Evolutionary conservation across 805 yeast species (phyloP), one percentile per base, ranked within the genome.

Genomic region (Candida caryicola): DNA sequence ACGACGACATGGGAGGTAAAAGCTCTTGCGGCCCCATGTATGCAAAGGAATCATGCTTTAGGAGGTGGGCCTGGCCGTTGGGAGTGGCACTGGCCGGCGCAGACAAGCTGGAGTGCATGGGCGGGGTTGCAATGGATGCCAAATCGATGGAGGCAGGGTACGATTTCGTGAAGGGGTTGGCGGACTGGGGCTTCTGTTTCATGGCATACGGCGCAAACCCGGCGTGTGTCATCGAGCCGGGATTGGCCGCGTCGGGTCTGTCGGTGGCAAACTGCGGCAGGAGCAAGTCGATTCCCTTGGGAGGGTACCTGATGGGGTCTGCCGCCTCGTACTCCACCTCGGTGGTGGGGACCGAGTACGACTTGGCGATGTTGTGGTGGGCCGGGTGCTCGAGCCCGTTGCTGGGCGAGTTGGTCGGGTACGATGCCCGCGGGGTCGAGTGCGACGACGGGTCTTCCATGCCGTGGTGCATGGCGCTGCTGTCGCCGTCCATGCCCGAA

Each of bases 121-220:
- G 56, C 34, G 55, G 41, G 14, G 55, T 45, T n/a, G 80, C 76
- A 40, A 76, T 74, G 19, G 76, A 68, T n/a, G 80, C 73, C 36
- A 79, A 59, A 50, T 78, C 78, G 23, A 74, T 64, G 6, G 78
- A 68, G 3, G 81, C 71, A 10, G 71, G 76, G 41, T 72, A 71
- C 7, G 82, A 76, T 41, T 59, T 60, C 14, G 55, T 46, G 41
- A 50, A 51, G 13, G 49, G 29, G 31, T 21, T 21, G 25, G 25
- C 7, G 25, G 25, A 21, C 10, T 7, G 45, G 34, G 23, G 43
- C 33, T 7, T 45, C 32, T 31, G 41, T 30, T 17, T 40, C 23
- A 25, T 32, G 23, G 23, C 30, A 35, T 23, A 25, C 32, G 19
- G 15, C 26, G 14, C 19, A 26, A 21, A 4, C 5, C 15, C 8